Evolutionary conservation across 352 stramenopile species (phyloP).

Genomic region (Pythium angustatum): DNA sequence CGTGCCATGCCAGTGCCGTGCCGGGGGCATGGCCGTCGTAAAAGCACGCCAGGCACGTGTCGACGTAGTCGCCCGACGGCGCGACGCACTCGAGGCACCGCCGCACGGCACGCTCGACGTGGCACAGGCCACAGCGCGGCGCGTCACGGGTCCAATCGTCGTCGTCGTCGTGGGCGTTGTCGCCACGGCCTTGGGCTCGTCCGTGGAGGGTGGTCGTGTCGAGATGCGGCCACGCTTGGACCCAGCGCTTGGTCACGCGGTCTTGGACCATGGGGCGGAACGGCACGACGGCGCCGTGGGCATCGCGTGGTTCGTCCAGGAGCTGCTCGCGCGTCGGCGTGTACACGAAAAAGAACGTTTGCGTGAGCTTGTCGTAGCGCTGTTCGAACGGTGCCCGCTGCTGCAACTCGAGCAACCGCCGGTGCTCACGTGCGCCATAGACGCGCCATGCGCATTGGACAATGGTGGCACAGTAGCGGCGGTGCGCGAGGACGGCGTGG

Average conservation of each 20-base stretch:
- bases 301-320: slow-evolving; percentile 58
- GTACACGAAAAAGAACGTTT: slow-evolving; percentile 70
- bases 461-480: slow-evolving; percentile 34
- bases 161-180: background rate
- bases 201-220: slow-evolving; percentile 25
- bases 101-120: slow-evolving; percentile 54
- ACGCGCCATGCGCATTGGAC: slow-evolving; percentile 67
- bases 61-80: slow-evolving; percentile 57
- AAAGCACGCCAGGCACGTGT: slow-evolving; percentile 79
- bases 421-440: slow-evolving; percentile 35
- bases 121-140: slow-evolving; percentile 53
- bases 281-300: slow-evolving; percentile 44
- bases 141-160: slow-evolving; percentile 15
- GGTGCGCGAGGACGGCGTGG: slow-evolving; percentile 35
- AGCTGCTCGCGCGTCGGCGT: slow-evolving; percentile 64
- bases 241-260: slow-evolving; percentile 63
- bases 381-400: slow-evolving; percentile 73
- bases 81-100: slow-evolving; percentile 74
- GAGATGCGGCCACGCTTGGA: slow-evolving; percentile 73
- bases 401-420: slow-evolving; percentile 53
- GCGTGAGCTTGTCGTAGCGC: slow-evolving; percentile 49
- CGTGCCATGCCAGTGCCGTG: slow-evolving; percentile 47
- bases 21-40: slow-evolving; percentile 47
- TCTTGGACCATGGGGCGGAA: slow-evolving; percentile 77
- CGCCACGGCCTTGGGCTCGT: background rate